Evolutionary conservation across 129 eudicot genomes (phyloP).

Genomic region (Ambrosia trifida): DNA sequence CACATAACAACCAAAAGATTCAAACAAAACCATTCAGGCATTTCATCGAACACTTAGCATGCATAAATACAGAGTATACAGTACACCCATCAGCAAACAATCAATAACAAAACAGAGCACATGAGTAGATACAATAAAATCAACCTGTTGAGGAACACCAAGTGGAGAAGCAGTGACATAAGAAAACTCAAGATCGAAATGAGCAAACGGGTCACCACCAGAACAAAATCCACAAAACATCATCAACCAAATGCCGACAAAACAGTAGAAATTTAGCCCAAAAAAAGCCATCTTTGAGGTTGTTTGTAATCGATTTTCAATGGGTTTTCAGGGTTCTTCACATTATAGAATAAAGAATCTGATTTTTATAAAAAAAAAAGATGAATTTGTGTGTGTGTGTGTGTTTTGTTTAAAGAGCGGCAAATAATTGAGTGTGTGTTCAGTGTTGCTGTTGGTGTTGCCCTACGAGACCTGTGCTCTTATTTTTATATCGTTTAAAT

Average conservation of each 20-base stretch:
- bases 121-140: background rate
- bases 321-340: constrained; percentile 26
- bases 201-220: constrained; percentile 59
- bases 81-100: background rate
- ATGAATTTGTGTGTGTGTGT: constrained; percentile 15
- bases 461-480: constrained; percentile 25
- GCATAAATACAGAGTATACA: constrained; percentile 1
- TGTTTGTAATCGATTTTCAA: constrained; percentile 16
- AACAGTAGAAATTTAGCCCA: constrained; percentile 16
- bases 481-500: too few species aligned
- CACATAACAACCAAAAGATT: background rate
- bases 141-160: constrained; percentile 92
- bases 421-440: constrained; percentile 18
- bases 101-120: constrained; percentile 19
- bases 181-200: constrained; percentile 51
- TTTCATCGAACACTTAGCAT: constrained; percentile 15
- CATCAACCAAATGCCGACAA: constrained; percentile 39
- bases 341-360: constrained; percentile 1
- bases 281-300: constrained; percentile 30
- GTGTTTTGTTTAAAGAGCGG: constrained; percentile 29
- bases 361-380: background rate
- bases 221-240: constrained; percentile 41
- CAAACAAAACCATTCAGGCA: background rate
- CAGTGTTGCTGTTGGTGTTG: background rate
- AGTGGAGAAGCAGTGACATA: constrained; percentile 93